These are phyloP conservation scores for Ajuga chamaepitys DNA, from an alignment of 257 asterid genomes.

Conservation along the genomic window DNA sequence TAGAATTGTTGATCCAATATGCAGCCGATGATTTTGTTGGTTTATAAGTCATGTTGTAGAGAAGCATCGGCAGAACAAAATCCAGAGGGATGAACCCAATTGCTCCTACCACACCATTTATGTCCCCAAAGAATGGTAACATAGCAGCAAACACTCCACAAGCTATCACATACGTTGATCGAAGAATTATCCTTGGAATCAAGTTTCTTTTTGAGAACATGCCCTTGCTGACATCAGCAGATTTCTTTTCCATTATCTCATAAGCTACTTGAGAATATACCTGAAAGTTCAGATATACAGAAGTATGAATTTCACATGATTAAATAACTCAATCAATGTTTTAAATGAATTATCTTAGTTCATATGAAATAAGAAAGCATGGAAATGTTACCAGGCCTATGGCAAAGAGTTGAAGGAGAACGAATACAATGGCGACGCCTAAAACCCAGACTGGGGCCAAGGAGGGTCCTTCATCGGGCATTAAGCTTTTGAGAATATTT, in stretches of 20 bases:
- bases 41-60: conserved; percentile 71
- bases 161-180: conserved; percentile 50
- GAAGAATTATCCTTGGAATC: conserved; percentile 77
- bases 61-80: conserved; percentile 88
- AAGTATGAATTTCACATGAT: not conserved
- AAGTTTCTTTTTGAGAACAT: conserved; percentile 71
- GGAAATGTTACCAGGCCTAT: conserved; percentile 61
- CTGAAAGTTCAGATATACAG: conserved; percentile 19
- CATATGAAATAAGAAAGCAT: no score
- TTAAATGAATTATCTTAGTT: not conserved
- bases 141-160: conserved; percentile 91
- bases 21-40: conserved; percentile 46
- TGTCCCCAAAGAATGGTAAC: conserved; percentile 96
- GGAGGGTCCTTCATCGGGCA: conserved; percentile 70
- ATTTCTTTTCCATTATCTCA: conserved; percentile 87
- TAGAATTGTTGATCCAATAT: conserved; percentile 57
- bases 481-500: conserved; percentile 65
- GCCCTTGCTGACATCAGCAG: conserved; percentile 72
- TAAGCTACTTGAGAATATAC: conserved; percentile 96
- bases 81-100: conserved; percentile 93
- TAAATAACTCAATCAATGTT: not conserved
- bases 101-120: conserved; percentile 84
- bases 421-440: conserved; percentile 53
- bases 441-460: conserved; percentile 70
- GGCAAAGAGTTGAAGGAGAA: conserved; percentile 80